A percentile compares a stretch with the other conserved stretches of the same genome.
phyloP scores from a whole-genome alignment of 495 filamentous ascomycete species.

The Tuber magnatum region DNA sequence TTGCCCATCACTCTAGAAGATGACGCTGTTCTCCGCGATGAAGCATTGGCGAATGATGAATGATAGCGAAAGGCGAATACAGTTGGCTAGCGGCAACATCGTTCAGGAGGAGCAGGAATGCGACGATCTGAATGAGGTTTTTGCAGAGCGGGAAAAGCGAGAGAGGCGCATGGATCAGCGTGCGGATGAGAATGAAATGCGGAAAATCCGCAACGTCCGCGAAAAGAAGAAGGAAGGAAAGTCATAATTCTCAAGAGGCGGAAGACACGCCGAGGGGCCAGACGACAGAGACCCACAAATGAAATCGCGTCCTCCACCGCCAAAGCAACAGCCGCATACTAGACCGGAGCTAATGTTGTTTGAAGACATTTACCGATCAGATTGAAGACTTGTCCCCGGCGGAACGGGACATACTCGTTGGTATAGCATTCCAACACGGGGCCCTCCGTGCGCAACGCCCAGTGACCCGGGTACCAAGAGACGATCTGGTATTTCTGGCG shows the following conservation, averaged over 20 bases:
- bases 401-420: constrained; percentile 78
- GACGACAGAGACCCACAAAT: constrained; percentile 5
- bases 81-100: constrained; percentile 46
- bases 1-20: constrained; percentile 94
- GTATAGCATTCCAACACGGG: constrained; percentile 82
- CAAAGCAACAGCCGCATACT: constrained; percentile 51
- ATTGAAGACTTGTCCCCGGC: constrained; percentile 90
- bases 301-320: constrained; percentile 40
- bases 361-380: constrained; percentile 74
- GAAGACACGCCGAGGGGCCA: constrained; percentile 9
- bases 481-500: constrained; percentile 82
- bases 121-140: constrained; percentile 44
- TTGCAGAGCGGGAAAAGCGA: constrained; percentile 45
- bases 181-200: constrained; percentile 57
- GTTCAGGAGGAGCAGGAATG: constrained; percentile 50
- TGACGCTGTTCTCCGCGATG: constrained; percentile 78
- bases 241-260: constrained; percentile 8
- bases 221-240: constrained; percentile 25
- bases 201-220: constrained; percentile 45
- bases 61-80: constrained; percentile 60
- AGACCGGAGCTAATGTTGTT: constrained; percentile 71
- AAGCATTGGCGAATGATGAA: constrained; percentile 75
- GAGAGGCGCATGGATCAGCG: constrained; percentile 42
- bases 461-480: constrained; percentile 88
- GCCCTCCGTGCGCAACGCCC: constrained; percentile 79